Conservation (phyloP, 208 protist genomes). For the Leishmania guyanensis region DNA sequence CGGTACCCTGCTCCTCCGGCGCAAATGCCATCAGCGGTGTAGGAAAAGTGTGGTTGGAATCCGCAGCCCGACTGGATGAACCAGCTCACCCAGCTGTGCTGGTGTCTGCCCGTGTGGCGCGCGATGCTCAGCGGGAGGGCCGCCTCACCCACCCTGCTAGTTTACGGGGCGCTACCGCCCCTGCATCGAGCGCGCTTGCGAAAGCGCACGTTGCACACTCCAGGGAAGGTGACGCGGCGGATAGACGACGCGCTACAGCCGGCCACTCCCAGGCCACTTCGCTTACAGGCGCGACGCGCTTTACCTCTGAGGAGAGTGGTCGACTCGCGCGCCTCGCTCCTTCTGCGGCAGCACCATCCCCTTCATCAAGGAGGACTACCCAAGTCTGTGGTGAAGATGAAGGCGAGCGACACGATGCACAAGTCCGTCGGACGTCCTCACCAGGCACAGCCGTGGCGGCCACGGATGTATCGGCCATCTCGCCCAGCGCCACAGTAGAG, state of each 20-base stretch:
- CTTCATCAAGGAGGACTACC: neutral
- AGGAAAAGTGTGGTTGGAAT: neutral
- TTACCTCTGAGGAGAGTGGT: neutral
- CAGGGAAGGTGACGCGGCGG: neutral
- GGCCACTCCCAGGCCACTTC: neutral
- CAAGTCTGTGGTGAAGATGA: neutral
- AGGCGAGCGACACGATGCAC: neutral
- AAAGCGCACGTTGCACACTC: neutral
- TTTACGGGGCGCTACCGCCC: neutral
- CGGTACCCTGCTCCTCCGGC: neutral
- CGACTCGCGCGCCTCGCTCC: neutral
- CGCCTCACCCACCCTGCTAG: neutral
- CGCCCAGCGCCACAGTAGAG: slow-evolving; percentile 39
- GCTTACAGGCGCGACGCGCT: neutral
- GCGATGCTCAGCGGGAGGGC: neutral
- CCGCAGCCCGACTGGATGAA: neutral
- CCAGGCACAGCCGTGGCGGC: neutral
- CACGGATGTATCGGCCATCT: slow-evolving; percentile 6
- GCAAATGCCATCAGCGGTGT: neutral
- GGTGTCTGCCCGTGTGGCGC: neutral
- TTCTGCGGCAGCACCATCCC: neutral
- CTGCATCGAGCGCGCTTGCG: neutral
- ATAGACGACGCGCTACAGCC: neutral
- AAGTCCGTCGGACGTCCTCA: neutral
- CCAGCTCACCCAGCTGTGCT: neutral